Percentiles rank a stretch among this genome's conserved stretches.
Conservation (phyloP, 2,329 filamentous ascomycete species). For the Epichloe typhina region DNA sequence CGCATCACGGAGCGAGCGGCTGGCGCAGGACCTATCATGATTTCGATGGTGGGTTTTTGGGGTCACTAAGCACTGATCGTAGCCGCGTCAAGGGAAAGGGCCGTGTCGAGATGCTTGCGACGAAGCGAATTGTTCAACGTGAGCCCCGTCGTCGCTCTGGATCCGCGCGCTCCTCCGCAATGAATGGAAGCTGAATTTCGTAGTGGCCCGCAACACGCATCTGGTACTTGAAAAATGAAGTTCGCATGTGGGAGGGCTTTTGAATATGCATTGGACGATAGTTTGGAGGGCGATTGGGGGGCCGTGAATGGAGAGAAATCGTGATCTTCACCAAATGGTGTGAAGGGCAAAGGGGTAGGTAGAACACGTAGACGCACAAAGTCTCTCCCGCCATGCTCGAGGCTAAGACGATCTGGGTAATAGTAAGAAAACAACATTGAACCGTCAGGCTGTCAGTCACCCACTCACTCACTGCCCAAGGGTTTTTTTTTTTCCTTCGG, state of each 20-base stretch:
- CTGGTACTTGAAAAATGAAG: conserved; percentile 41
- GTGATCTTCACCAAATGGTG: conserved; percentile 8
- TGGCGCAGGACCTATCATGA: conserved; percentile 34
- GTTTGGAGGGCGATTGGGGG: conserved; percentile 8
- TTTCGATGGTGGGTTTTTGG: conserved; percentile 4
- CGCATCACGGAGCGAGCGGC: conserved; percentile 42
- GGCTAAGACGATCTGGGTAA: background rate
- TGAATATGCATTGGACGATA: conserved; percentile 43
- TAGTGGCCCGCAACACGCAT: conserved; percentile 41
- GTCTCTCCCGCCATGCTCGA: background rate
- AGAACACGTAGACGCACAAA: background rate
- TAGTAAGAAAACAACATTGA: too few species aligned
- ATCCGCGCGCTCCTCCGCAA: conserved; percentile 41
- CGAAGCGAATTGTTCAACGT: conserved; percentile 19
- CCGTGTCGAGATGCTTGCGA: conserved; percentile 6
- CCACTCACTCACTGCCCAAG: background rate
- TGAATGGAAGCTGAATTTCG: conserved; percentile 33
- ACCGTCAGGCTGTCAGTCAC: background rate
- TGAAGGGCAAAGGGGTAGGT: conserved; percentile 1
- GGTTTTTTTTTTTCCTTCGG: background rate
- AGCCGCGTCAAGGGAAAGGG: background rate
- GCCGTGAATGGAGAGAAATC: background rate
- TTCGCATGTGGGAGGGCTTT: conserved; percentile 28
- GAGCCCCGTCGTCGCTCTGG: conserved; percentile 46
- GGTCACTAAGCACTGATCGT: background rate